A percentile compares a stretch with the other conserved stretches of the same genome.
These are phyloP conservation scores for Castanea mollissima DNA, from an alignment of 306 rosid genomes.

Conservation along the genomic window DNA sequence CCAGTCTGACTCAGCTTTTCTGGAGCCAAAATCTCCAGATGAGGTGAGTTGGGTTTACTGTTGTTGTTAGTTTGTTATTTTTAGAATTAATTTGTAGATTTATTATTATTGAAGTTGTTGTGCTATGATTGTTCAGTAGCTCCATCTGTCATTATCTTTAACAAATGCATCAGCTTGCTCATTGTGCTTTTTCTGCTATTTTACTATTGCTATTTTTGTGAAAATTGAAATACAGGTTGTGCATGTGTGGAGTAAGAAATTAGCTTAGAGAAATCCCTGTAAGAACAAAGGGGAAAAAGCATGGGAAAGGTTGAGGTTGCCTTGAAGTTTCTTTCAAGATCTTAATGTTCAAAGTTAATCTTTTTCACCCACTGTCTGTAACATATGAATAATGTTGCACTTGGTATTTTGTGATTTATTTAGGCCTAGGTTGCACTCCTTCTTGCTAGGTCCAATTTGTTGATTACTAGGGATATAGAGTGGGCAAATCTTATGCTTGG, in stretches of 20 bases:
- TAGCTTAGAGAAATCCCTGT: not conserved
- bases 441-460: slow-evolving; percentile 93
- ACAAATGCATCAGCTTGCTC: too few species aligned
- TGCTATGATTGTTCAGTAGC: too few species aligned
- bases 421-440: slow-evolving; percentile 81
- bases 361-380: not conserved
- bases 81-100: not conserved
- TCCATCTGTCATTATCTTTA: too few species aligned
- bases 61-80: not conserved
- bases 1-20: slow-evolving; percentile 51
- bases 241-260: not conserved
- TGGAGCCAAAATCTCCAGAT: slow-evolving; percentile 52
- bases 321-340: not conserved
- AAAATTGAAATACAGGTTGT: not conserved
- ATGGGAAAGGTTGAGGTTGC: not conserved
- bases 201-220: not conserved
- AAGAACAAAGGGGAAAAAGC: not conserved
- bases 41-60: slow-evolving; percentile 43
- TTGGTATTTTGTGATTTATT: slow-evolving; percentile 15
- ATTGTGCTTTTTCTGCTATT: not conserved
- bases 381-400: slow-evolving; percentile 17
- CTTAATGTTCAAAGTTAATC: not conserved
- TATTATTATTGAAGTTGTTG: too few species aligned
- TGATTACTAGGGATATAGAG: slow-evolving; percentile 86
- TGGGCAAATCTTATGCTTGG: slow-evolving; percentile 97